Evolutionary conservation across 164 flowering plant genomes (phyloP).

Genomic region (Chimonanthus praecox): DNA sequence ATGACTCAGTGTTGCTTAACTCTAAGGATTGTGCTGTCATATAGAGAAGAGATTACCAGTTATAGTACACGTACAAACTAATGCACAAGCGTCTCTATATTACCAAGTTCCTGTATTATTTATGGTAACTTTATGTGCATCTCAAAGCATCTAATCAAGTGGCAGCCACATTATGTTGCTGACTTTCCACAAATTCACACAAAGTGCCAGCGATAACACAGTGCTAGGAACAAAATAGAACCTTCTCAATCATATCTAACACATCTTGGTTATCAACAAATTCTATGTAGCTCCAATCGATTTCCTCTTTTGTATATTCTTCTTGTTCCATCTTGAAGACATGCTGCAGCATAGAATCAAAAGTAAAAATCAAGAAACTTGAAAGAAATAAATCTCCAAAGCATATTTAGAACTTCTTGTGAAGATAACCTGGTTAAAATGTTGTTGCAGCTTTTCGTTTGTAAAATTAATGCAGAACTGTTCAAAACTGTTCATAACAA

Average conservation of each 20-base stretch:
- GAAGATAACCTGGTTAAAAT: conserved; percentile 84
- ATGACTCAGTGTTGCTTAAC: too few species aligned
- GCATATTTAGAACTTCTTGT: neutral
- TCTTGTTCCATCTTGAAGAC: conserved; percentile 99
- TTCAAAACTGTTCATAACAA: conserved; percentile 68
- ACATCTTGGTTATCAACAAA: conserved; percentile 95
- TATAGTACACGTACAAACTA: too few species aligned
- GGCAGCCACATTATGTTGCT: too few species aligned
- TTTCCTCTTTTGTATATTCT: conserved; percentile 97
- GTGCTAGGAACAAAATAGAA: conserved; percentile 12
- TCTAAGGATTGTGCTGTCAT: too few species aligned
- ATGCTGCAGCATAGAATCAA: conserved; percentile 46
- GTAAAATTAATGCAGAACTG: conserved; percentile 99
- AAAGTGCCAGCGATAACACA: too few species aligned
- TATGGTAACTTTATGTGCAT: too few species aligned
- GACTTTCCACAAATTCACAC: too few species aligned
- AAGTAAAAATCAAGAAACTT: neutral
- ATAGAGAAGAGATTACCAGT: too few species aligned
- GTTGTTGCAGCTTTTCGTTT: conserved; percentile 99
- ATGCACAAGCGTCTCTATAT: too few species aligned
- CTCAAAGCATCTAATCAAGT: too few species aligned
- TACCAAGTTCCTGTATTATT: too few species aligned
- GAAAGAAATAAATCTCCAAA: too few species aligned
- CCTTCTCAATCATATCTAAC: conserved; percentile 97
- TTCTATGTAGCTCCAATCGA: conserved; percentile 97